Percentiles rank a stretch among this genome's conserved stretches.
Conservation (phyloP, 345 rosid species). For the Populus davidiana region DNA sequence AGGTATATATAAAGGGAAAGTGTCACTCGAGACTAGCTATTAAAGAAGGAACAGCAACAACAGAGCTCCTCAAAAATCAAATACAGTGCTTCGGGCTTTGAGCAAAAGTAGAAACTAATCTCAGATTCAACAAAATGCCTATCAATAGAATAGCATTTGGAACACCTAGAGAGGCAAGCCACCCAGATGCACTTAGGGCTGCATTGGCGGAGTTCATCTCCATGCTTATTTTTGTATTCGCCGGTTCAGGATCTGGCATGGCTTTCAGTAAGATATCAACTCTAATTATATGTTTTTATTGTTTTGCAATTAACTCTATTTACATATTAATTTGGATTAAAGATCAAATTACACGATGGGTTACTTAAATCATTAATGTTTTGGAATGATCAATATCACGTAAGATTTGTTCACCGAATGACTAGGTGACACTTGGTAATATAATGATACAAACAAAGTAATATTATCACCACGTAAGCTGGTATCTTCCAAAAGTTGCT, state of each 20-base stretch:
- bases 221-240: conserved; percentile 73
- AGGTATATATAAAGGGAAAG: conserved; percentile 14
- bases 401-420: not conserved
- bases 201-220: conserved; percentile 76
- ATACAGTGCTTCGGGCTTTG: not conserved
- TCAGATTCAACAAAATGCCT: conserved; percentile 39
- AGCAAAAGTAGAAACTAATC: not conserved
- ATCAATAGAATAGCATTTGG: conserved; percentile 60
- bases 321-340: not conserved
- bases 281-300: not conserved
- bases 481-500: no score
- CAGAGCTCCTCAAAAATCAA: not conserved
- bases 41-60: not conserved
- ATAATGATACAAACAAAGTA: not conserved
- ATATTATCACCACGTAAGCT: no score
- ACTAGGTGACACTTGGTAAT: not conserved
- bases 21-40: not conserved
- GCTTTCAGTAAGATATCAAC: conserved; percentile 50
- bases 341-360: not conserved
- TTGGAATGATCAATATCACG: not conserved
- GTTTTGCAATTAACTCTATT: not conserved
- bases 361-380: not conserved
- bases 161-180: conserved; percentile 55
- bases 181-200: conserved; percentile 60
- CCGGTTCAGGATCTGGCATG: conserved; percentile 91